Evolutionary conservation across 2,329 filamentous ascomycete species (phyloP).

Genomic region (Penicillium olsonii): DNA sequence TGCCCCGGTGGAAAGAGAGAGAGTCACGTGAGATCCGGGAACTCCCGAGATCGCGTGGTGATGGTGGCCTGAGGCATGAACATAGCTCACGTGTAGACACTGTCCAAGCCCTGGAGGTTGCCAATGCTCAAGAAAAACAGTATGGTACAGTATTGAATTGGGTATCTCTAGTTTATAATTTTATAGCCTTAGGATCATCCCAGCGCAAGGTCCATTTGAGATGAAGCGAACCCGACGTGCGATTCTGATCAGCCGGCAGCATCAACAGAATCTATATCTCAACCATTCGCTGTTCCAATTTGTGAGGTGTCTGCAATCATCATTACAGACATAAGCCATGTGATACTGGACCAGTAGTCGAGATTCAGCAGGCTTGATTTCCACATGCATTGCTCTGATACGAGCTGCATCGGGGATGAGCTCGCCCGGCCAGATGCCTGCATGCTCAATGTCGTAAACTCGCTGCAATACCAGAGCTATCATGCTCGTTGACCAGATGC

Average conservation of each 20-base stretch:
- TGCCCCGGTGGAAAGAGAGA: too few species aligned
- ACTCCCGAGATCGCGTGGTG: too few species aligned
- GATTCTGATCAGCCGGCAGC: not conserved
- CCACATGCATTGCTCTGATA: conserved; percentile 8
- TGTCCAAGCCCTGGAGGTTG: too few species aligned
- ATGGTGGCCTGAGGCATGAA: too few species aligned
- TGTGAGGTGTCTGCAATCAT: not conserved
- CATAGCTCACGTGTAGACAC: too few species aligned
- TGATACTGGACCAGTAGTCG: not conserved
- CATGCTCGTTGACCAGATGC: conserved; percentile 5
- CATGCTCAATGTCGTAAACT: conserved; percentile 9
- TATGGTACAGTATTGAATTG: too few species aligned
- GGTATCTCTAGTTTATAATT: too few species aligned
- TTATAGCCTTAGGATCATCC: too few species aligned
- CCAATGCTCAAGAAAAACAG: too few species aligned
- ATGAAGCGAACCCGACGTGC: too few species aligned
- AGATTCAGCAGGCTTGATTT: not conserved
- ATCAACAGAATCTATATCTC: not conserved
- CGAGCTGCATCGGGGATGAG: conserved; percentile 8
- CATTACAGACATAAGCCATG: not conserved
- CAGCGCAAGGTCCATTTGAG: too few species aligned
- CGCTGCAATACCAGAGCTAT: conserved; percentile 6
- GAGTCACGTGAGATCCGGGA: too few species aligned
- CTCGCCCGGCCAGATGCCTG: conserved; percentile 2
- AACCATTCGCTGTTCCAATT: not conserved